Percentiles rank a stretch among this genome's conserved stretches.
These are phyloP conservation scores for Agaricus subrufescens DNA, from an alignment of 768 basidiomycete genomes.

Conservation along the genomic window DNA sequence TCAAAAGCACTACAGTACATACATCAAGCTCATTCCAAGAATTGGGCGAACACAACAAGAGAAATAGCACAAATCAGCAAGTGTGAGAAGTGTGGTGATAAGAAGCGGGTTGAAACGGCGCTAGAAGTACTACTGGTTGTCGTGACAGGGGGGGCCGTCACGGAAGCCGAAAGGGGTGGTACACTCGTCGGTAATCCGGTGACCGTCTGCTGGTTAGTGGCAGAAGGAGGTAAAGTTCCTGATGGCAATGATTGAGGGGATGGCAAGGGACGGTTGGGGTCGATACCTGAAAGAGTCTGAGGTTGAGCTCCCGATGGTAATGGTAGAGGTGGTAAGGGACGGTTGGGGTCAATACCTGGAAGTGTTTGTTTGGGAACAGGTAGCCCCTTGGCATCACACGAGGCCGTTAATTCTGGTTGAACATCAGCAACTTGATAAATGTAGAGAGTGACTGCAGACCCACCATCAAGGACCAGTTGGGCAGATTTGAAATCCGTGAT, in stretches of 20 bases:
- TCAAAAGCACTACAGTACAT: no score
- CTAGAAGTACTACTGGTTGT: not conserved
- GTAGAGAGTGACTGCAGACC: not conserved
- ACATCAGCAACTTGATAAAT: not conserved
- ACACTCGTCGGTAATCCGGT: not conserved
- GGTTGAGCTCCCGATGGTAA: not conserved
- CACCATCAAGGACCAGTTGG: constrained; percentile 25
- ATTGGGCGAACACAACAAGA: not conserved
- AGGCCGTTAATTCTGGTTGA: not conserved
- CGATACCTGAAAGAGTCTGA: no score
- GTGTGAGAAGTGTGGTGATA: constrained; percentile 8
- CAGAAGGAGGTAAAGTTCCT: not conserved
- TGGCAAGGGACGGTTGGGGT: not conserved
- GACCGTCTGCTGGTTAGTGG: not conserved
- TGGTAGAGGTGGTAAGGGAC: constrained; percentile 12
- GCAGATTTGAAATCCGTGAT: constrained; percentile 22
- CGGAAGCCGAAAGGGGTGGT: constrained; percentile 1
- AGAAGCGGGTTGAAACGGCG: not conserved
- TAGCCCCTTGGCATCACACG: constrained; percentile 13
- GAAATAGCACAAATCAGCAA: not conserved
- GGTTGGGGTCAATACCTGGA: constrained; percentile 25
- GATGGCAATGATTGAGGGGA: not conserved
- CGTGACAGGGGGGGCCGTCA: not conserved
- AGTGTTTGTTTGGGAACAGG: constrained; percentile 19
- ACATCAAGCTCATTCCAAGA: not conserved